phyloP scores from a whole-genome alignment of 371 early-diverging fungal genomes.

The Lichtheimia hyalospora region DNA sequence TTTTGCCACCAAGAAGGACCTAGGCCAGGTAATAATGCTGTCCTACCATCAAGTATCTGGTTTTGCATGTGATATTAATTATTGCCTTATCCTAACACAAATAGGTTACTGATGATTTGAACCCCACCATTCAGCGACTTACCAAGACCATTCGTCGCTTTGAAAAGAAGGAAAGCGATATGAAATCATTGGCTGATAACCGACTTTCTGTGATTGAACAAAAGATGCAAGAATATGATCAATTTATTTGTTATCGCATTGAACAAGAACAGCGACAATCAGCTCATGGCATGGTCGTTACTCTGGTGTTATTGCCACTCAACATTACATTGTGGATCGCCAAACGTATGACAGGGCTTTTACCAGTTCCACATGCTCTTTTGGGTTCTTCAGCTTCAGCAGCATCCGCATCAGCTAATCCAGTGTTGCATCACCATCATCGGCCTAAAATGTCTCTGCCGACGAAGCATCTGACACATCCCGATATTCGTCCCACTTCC shows the following conservation, averaged over 20 bases:
- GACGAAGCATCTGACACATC: constrained; percentile 11
- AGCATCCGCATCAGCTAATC: constrained; percentile 3
- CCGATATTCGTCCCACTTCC: not conserved
- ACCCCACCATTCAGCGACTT: constrained; percentile 47
- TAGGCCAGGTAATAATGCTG: constrained; percentile 43
- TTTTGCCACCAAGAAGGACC: constrained; percentile 65
- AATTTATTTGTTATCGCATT: constrained; percentile 53
- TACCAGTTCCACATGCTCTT: constrained; percentile 25
- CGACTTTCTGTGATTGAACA: constrained; percentile 53
- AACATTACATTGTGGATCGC: constrained; percentile 42
- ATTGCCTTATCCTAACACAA: not conserved
- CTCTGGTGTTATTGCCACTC: constrained; percentile 39
- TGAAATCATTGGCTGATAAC: constrained; percentile 60
- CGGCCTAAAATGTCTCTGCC: not conserved
- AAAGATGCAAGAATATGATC: constrained; percentile 60
- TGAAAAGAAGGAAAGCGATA: constrained; percentile 55
- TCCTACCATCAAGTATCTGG: not conserved
- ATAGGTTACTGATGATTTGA: constrained; percentile 39
- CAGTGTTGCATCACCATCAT: constrained; percentile 6
- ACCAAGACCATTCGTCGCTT: constrained; percentile 57
- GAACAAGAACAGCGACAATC: constrained; percentile 48
- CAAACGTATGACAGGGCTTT: constrained; percentile 31
- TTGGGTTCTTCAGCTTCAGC: constrained; percentile 7
- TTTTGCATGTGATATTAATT: not conserved
- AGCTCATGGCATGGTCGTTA: constrained; percentile 28